These are phyloP conservation scores for Claviceps cyperi DNA, from an alignment of 2,329 filamentous ascomycete species.

Conservation along the genomic window DNA sequence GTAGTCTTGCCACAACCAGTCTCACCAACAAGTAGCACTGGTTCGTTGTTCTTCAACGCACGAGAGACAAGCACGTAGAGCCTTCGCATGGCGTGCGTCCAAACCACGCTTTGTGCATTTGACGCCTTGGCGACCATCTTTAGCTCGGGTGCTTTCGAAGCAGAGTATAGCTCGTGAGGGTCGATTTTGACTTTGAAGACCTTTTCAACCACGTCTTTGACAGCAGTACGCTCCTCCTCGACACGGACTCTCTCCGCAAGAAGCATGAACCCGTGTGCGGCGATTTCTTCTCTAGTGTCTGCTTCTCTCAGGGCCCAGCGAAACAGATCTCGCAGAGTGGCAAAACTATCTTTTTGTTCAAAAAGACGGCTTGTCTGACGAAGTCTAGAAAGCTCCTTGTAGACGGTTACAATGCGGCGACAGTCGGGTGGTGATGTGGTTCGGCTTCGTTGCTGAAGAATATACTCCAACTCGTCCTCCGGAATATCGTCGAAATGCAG, in stretches of 20 bases:
- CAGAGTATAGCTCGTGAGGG: conserved; percentile 55
- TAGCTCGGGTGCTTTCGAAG: conserved; percentile 41
- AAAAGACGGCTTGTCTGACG: conserved; percentile 85
- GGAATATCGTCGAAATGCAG: conserved; percentile 97
- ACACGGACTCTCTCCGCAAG: conserved; percentile 91
- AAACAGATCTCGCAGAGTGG: conserved; percentile 89
- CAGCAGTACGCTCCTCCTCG: conserved; percentile 66
- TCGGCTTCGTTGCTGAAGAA: conserved; percentile 75
- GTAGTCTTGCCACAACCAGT: conserved; percentile 98
- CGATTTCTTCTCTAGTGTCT: conserved; percentile 76
- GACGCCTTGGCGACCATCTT: conserved; percentile 28
- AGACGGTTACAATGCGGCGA: conserved; percentile 79
- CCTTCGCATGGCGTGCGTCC: conserved; percentile 89
- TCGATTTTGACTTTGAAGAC: conserved; percentile 81
- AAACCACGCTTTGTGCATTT: conserved; percentile 59
- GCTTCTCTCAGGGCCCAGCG: conserved; percentile 81
- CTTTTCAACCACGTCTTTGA: conserved; percentile 77
- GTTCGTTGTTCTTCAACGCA: conserved; percentile 80
- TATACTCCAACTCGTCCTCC: conserved; percentile 81
- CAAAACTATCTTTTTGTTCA: conserved; percentile 94
- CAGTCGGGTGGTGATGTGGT: conserved; percentile 85
- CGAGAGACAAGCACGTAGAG: conserved; percentile 80
- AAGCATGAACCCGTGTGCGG: conserved; percentile 89
- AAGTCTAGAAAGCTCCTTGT: conserved; percentile 78
- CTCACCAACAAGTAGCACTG: conserved; percentile 86